Evolutionary conservation across 2,329 filamentous ascomycete species (phyloP), one percentile per base, ranked within the genome.

Genomic region (Dryadomyces quercus-mongolicae): DNA sequence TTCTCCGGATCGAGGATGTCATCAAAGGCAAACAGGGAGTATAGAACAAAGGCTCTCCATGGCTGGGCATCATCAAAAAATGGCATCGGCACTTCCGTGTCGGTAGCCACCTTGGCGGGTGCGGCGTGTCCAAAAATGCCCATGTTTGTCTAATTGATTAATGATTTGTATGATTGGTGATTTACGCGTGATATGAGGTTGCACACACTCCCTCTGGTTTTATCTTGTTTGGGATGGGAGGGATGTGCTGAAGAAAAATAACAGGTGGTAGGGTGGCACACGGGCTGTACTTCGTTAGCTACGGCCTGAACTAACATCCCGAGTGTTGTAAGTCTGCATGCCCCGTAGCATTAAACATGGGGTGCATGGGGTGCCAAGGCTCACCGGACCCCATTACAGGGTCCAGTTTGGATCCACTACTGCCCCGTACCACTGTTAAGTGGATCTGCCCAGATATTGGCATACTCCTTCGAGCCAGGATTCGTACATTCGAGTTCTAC

Each of bases 1-100:
- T 64, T 71, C 0, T 68, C 59, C 0, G 66, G 58, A 54, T 77
- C 72, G 3, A 77, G 66, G 1, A 74, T 70, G 55, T 73, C 69
- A 55, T 76, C 68, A 58, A 76, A 77, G 4, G 64, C 63, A 34
- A 75, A 63, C 0, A 67, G 66, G 63, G 63, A 68, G 21, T 60
- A 60, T 1, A 71, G 34, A 4, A 66, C 52, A 44, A 67, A 62
- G 10, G 56, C 53, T 1, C 62, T 61, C 34, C 62, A 57, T 0
- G 51, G 52, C 4, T 31, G 21, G 12, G 54, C 40, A 21, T 57
- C 64, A 55, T 71, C 68, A 10, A 67, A 62, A 44, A 62, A 60
- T 57, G 66, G 63, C 13, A 68, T 56, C 1, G 68, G 66, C 7
- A 65, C 64, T 12, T 69, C 58, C 6, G 66, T 55, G 52, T 63